Percentiles rank a stretch among this genome's conserved stretches.
Evolutionary conservation across 2,329 filamentous ascomycete genomes (phyloP).

Genomic region (Fusarium albosuccineum): DNA sequence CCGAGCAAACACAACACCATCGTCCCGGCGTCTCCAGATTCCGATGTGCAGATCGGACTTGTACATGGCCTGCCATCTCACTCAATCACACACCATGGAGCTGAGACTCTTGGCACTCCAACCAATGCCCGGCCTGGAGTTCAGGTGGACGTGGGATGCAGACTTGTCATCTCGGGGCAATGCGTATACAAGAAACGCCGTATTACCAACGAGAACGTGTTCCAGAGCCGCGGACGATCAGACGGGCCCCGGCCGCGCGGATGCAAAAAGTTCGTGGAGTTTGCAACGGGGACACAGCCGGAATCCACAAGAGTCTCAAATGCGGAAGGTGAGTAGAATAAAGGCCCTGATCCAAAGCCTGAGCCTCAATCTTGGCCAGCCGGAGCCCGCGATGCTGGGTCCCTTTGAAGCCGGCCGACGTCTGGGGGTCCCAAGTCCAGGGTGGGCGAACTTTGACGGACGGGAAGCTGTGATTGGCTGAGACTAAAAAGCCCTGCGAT

Average conservation of each 20-base stretch:
- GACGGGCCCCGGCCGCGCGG: neutral
- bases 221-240: slow-evolving; percentile 3
- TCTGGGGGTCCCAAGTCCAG: slow-evolving; percentile 28
- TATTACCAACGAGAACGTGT: slow-evolving; percentile 3
- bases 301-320: slow-evolving; percentile 11
- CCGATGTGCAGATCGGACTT: slow-evolving; percentile 1
- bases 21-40: slow-evolving; percentile 11
- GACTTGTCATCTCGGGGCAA: slow-evolving; percentile 1
- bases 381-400: slow-evolving; percentile 27
- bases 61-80: neutral
- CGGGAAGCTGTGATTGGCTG: slow-evolving; percentile 25
- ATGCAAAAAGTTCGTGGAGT: neutral
- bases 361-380: slow-evolving; percentile 13
- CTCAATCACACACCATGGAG: slow-evolving; percentile 31
- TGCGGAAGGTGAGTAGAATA: slow-evolving; percentile 32
- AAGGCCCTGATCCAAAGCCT: neutral
- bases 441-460: slow-evolving; percentile 28
- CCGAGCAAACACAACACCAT: neutral
- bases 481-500: slow-evolving; percentile 31
- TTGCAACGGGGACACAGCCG: slow-evolving; percentile 6
- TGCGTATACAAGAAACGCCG: neutral
- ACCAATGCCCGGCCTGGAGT: neutral
- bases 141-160: slow-evolving; percentile 9
- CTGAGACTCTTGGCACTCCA: neutral
- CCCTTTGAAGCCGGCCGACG: slow-evolving; percentile 24